Percentiles rank a stretch among this genome's conserved stretches.
These are phyloP conservation scores for Ichthyophonus hoferi DNA, from an alignment of 208 protist genomes.

Conservation along the genomic window DNA sequence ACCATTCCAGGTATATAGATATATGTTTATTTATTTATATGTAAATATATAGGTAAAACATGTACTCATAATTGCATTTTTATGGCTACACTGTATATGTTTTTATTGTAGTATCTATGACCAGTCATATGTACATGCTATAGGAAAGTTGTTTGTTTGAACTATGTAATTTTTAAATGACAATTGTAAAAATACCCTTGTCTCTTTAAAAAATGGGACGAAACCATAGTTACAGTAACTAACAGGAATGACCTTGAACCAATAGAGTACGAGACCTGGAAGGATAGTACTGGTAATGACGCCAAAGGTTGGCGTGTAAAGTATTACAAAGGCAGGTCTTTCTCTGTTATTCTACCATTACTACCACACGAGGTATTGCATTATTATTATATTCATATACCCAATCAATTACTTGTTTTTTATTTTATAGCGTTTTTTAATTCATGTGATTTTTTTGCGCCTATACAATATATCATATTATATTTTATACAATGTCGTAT, in stretches of 20 bases:
- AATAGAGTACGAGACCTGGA: constrained; percentile 28
- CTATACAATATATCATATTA: too few relatives aligned
- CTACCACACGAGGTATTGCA: background rate
- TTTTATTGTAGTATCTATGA: too few relatives aligned
- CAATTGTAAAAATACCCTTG: too few relatives aligned
- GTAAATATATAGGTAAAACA: background rate
- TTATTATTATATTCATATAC: background rate
- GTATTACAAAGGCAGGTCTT: constrained; percentile 96
- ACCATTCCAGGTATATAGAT: constrained; percentile 88
- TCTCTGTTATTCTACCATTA: background rate
- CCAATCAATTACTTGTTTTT: too few relatives aligned
- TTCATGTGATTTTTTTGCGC: too few relatives aligned
- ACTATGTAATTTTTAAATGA: too few relatives aligned
- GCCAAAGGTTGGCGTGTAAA: constrained; percentile 86
- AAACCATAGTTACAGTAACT: background rate
- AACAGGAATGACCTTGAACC: background rate
- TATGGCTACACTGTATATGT: too few relatives aligned
- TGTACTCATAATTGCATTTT: background rate
- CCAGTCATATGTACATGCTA: too few relatives aligned
- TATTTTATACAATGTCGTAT: too few relatives aligned
- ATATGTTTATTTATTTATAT: background rate
- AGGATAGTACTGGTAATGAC: background rate
- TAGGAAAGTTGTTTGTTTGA: too few relatives aligned
- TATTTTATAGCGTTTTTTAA: too few relatives aligned
- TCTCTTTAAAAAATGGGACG: too few relatives aligned